Conservation (phyloP, 1,284 basidiomycete genomes). For the Papiliotrema nemorosa region DNA sequence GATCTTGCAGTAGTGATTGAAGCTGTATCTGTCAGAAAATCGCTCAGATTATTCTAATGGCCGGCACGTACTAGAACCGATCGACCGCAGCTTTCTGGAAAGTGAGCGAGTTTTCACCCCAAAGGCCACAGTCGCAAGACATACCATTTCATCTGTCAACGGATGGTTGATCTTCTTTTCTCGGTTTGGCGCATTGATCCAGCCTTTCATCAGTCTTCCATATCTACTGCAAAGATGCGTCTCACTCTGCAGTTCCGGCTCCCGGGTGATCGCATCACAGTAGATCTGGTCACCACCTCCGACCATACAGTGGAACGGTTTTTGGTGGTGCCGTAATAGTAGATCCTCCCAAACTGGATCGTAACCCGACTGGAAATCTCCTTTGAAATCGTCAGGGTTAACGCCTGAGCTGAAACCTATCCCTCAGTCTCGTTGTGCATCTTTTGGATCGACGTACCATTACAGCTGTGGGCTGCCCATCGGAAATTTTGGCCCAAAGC, state of each 20-base stretch:
- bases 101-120: slow-evolving; percentile 1
- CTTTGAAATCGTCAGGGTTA: slow-evolving; percentile 51
- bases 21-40: slow-evolving; percentile 48
- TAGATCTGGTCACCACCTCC: slow-evolving; percentile 53
- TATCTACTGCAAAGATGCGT: background rate
- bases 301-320: slow-evolving; percentile 72
- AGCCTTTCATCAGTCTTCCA: slow-evolving; percentile 54
- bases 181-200: slow-evolving; percentile 67
- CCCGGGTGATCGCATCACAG: slow-evolving; percentile 51
- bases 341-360: slow-evolving; percentile 93
- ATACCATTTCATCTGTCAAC: slow-evolving; percentile 68
- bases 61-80: slow-evolving; percentile 54
- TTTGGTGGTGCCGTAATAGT: slow-evolving; percentile 69
- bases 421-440: background rate
- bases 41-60: background rate
- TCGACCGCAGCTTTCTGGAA: slow-evolving; percentile 64
- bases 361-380: slow-evolving; percentile 64
- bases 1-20: slow-evolving; percentile 82
- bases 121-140: too few relatives aligned
- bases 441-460: slow-evolving; percentile 46
- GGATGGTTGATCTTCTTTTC: slow-evolving; percentile 62
- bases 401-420: slow-evolving; percentile 53
- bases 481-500: slow-evolving; percentile 79
- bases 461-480: slow-evolving; percentile 71
- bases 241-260: slow-evolving; percentile 52